Evolutionary conservation across 768 basidiomycete species (phyloP).

Genomic region (Tephrocybe sp.): DNA sequence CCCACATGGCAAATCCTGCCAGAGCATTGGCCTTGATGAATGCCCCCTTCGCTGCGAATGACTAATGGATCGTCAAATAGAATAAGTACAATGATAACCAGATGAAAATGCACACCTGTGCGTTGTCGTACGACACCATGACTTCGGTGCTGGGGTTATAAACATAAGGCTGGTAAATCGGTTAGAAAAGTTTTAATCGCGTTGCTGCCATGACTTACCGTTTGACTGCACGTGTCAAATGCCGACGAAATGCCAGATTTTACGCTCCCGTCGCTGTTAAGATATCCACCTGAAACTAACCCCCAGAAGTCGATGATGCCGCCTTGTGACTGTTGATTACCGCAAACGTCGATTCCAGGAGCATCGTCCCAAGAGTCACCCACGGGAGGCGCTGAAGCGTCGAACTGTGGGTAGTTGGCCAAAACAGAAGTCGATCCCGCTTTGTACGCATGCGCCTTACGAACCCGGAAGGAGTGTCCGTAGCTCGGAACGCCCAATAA

Average conservation of each 20-base stretch:
- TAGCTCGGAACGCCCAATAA: slow-evolving; percentile 84
- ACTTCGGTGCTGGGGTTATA: slow-evolving; percentile 40
- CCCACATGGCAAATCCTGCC: slow-evolving; percentile 72
- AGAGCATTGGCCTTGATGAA: slow-evolving; percentile 55
- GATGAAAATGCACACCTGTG: slow-evolving; percentile 27
- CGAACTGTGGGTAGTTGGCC: slow-evolving; percentile 54
- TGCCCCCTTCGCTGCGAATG: slow-evolving; percentile 51
- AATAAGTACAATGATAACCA: background rate
- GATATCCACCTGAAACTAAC: slow-evolving; percentile 55
- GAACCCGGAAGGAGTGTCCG: slow-evolving; percentile 75
- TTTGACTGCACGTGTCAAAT: slow-evolving; percentile 71
- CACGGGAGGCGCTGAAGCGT: slow-evolving; percentile 43
- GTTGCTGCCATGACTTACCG: slow-evolving; percentile 43
- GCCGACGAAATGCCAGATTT: slow-evolving; percentile 49
- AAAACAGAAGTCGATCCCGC: slow-evolving; percentile 36
- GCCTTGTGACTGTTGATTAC: slow-evolving; percentile 44
- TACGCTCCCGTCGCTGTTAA: slow-evolving; percentile 47
- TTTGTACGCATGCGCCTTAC: slow-evolving; percentile 41
- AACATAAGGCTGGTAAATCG: slow-evolving; percentile 37
- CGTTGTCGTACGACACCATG: slow-evolving; percentile 53
- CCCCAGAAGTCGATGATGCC: slow-evolving; percentile 69
- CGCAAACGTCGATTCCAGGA: slow-evolving; percentile 57
- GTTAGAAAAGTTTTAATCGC: background rate
- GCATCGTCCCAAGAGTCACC: slow-evolving; percentile 68
- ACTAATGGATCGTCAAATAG: slow-evolving; percentile 22